A percentile compares a stretch with the other conserved stretches of the same genome.
phyloP scores from a whole-genome alignment of 2,329 filamentous ascomycete species.

The Coniochaeta prunicola region DNA sequence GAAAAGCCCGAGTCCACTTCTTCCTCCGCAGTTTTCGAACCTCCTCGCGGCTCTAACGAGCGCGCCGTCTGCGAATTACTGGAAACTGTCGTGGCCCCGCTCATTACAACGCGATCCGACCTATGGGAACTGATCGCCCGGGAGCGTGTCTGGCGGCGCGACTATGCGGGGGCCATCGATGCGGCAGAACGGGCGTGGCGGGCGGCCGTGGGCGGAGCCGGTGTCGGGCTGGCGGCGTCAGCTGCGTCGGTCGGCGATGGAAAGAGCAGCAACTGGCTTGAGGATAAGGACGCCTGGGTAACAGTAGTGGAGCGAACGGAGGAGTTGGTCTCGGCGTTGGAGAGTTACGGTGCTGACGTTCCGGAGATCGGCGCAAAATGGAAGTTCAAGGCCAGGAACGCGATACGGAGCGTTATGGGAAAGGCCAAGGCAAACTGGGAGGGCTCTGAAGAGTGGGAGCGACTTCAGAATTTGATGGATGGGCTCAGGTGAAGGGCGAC shows the following conservation, averaged over 20 bases:
- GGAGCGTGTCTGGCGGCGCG: conserved; percentile 65
- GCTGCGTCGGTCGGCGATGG: conserved; percentile 16
- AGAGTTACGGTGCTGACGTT: conserved; percentile 63
- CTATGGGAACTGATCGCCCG: conserved; percentile 72
- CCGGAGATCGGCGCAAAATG: conserved; percentile 70
- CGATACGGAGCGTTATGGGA: conserved; percentile 75
- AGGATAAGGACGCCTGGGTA: conserved; percentile 59
- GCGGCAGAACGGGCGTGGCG: conserved; percentile 90
- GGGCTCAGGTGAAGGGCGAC: conserved; percentile 34
- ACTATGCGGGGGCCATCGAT: conserved; percentile 66
- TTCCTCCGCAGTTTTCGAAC: conserved; percentile 24
- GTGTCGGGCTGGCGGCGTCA: conserved; percentile 27
- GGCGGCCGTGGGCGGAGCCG: conserved; percentile 48
- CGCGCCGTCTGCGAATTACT: conserved; percentile 63
- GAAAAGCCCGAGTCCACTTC: conserved; percentile 22
- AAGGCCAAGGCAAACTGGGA: conserved; percentile 80
- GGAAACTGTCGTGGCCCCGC: conserved; percentile 66
- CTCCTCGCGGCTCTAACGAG: conserved; percentile 51
- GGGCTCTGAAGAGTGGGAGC: conserved; percentile 60
- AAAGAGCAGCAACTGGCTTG: conserved; percentile 46
- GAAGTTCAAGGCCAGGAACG: conserved; percentile 83
- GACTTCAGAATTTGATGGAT: conserved; percentile 48
- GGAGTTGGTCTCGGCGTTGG: conserved; percentile 74
- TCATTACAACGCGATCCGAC: conserved; percentile 72
- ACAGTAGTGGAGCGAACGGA: conserved; percentile 71